Evolutionary conservation across 139 green algal species (phyloP).

Genomic region (Chara braunii): DNA sequence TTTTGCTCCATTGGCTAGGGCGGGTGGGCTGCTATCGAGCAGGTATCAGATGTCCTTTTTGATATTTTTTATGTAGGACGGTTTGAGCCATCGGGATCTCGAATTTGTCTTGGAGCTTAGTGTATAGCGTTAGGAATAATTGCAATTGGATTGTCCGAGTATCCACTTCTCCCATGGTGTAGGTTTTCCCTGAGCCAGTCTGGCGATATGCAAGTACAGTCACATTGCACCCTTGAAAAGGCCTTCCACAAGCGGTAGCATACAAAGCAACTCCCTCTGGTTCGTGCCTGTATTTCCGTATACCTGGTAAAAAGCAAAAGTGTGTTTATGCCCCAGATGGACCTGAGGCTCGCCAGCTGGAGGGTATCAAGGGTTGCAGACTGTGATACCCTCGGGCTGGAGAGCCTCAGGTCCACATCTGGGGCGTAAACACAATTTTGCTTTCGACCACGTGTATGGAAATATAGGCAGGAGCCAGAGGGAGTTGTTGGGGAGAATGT

Average conservation of each 20-base stretch:
- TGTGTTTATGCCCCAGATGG: neutral
- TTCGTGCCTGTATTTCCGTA: conserved; percentile 27
- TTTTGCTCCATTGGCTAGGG: neutral
- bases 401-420: no score
- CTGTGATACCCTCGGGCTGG: no score
- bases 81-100: conserved; percentile 17
- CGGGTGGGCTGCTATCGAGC: no score
- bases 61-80: conserved; percentile 37
- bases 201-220: conserved; percentile 49
- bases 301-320: conserved; percentile 46
- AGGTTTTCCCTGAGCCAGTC: conserved; percentile 41
- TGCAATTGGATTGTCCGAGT: conserved; percentile 6
- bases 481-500: no score
- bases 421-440: no score
- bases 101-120: neutral
- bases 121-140: conserved; percentile 25
- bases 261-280: conserved; percentile 37
- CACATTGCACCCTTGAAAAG: conserved; percentile 45
- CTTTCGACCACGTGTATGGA: no score
- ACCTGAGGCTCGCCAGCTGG: no score
- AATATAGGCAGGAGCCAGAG: no score
- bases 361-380: no score
- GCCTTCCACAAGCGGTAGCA: conserved; percentile 42
- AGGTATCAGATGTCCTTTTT: conserved; percentile 40
- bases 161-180: conserved; percentile 42